phyloP scores from a whole-genome alignment of 345 rosid species.

The Linum usitatissimum region DNA sequence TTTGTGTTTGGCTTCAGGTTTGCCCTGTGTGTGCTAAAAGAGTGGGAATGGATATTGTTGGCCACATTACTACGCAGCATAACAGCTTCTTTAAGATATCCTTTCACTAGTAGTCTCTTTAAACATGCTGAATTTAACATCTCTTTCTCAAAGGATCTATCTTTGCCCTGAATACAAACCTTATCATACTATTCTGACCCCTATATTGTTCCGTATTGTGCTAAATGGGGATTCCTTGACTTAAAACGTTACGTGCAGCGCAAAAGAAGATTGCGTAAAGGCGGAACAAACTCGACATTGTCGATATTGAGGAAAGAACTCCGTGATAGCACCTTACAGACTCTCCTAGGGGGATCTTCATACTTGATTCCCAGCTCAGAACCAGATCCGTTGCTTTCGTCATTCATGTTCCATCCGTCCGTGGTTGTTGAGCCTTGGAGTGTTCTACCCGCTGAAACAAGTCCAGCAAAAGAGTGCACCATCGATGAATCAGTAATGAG shows the following conservation, averaged over 20 bases:
- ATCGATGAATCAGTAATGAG: conserved; percentile 30
- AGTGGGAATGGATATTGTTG: conserved; percentile 58
- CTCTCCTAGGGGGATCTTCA: conserved; percentile 58
- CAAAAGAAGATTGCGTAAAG: conserved; percentile 53
- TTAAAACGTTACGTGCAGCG: conserved; percentile 50
- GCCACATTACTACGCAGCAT: conserved; percentile 66
- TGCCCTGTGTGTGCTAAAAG: conserved; percentile 68
- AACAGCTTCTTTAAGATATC: conserved; percentile 72
- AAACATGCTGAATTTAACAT: neutral
- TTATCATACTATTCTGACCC: conserved; percentile 1
- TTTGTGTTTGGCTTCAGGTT: conserved; percentile 36
- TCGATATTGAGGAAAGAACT: conserved; percentile 54
- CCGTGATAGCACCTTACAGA: conserved; percentile 54
- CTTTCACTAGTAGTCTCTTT: conserved; percentile 18
- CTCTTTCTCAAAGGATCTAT: neutral
- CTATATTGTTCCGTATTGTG: no score
- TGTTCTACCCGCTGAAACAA: conserved; percentile 20
- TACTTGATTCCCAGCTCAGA: conserved; percentile 37
- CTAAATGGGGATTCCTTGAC: conserved; percentile 59
- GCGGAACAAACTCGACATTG: conserved; percentile 44
- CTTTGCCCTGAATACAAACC: no score
- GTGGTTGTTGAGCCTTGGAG: conserved; percentile 21
- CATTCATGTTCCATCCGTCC: conserved; percentile 45
- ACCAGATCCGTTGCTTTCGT: conserved; percentile 59
- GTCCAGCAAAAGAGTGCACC: conserved; percentile 21